Evolutionary conservation across 208 protist genomes (phyloP), one percentile per base, ranked within the genome.

Genomic region (Porcisia deanei): DNA sequence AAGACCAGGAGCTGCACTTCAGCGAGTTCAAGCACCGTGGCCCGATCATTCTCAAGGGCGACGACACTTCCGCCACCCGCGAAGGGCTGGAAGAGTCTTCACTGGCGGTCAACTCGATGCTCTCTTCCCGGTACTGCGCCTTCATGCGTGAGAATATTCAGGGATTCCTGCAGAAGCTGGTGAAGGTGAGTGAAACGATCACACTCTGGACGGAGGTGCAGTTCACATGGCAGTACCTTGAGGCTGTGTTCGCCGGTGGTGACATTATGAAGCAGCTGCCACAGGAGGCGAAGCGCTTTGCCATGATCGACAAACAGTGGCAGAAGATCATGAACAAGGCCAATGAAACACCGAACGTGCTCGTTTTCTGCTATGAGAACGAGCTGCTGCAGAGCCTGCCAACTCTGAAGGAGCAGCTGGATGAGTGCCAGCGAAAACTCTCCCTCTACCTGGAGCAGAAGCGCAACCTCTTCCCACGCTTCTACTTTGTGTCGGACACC

Each of bases 401-500:
- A 72, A 94, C 91, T 72, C 89, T 99, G 39, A 97, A 98, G 84
- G 96, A 98, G 72, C 94, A 99, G 85, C 92, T 99, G 25, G 98
- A 99, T 75, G 91, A 98, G 82, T 99, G 98, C 89, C 98, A 99
- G 88, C 98, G 98, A 63, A 97, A 99, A 76, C 90, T 99, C 22
- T 95, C 95, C 14, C 94, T 98, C 39, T 99, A 99, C 87, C 92
- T 99, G 18, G 98, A 99, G 81, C 95, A 96, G 81, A 99, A 99
- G 89, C 92, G 99, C 45, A 93, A 94, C 81, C 82, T 96, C 12
- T 99, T 99, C 90, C 98, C 99, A 34, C 95, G 99, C 55, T 99
- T 99, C 92, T 99, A 99, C 92, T 99, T 99, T 82, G 97, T 99
- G 43, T 99, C 98, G 47, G 98, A 99, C 79, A 95, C 97, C 59